phyloP scores from a whole-genome alignment of 169 alveolate species.

The Cryptosporidium ubiquitum region DNA sequence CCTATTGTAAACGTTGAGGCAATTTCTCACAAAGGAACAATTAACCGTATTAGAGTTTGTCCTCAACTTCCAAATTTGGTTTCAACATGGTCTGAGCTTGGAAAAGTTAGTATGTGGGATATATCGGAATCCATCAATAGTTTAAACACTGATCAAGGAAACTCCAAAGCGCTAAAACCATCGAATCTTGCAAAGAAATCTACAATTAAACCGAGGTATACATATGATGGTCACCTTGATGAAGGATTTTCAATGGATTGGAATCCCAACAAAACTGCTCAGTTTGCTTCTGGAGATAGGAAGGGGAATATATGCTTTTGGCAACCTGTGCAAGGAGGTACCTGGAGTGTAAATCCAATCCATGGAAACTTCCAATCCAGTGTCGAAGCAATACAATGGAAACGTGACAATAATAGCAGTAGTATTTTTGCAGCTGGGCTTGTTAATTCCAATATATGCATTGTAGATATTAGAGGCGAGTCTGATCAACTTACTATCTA shows the following conservation, averaged over 20 bases:
- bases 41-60: constrained; percentile 61
- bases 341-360: constrained; percentile 36
- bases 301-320: constrained; percentile 61
- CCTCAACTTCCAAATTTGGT: constrained; percentile 64
- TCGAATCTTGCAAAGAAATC: constrained; percentile 41
- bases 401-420: background rate
- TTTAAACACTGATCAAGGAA: constrained; percentile 7
- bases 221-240: constrained; percentile 58
- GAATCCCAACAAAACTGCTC: constrained; percentile 50
- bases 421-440: constrained; percentile 68
- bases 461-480: constrained; percentile 38
- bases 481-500: constrained; percentile 12
- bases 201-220: constrained; percentile 30
- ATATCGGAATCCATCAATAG: constrained; percentile 28
- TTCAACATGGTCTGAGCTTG: constrained; percentile 73
- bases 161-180: constrained; percentile 22
- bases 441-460: constrained; percentile 55
- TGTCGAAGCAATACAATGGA: constrained; percentile 68
- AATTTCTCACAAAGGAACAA: constrained; percentile 67
- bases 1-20: constrained; percentile 57
- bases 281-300: constrained; percentile 65
- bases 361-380: constrained; percentile 51
- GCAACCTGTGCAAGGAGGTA: constrained; percentile 61
- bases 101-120: constrained; percentile 65
- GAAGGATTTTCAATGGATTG: constrained; percentile 74